Evolutionary conservation across 2,329 filamentous ascomycete species (phyloP).

Genomic region (Colletotrichum plurivorum): DNA sequence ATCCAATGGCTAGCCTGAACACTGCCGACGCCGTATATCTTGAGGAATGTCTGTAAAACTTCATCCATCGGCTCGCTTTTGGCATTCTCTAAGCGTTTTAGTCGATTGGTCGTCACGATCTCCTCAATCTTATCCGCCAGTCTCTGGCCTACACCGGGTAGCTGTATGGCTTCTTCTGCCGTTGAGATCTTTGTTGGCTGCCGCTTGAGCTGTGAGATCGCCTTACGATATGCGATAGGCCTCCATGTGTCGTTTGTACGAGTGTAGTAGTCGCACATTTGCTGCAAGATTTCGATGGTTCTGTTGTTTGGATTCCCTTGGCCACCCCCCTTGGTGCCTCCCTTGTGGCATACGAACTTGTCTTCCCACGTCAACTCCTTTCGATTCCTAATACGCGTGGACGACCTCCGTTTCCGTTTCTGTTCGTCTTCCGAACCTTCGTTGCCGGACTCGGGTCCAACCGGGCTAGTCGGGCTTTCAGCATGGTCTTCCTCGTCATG

Average conservation of each 20-base stretch:
- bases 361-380: slow-evolving; percentile 59
- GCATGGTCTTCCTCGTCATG: slow-evolving; percentile 62
- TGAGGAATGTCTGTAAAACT: slow-evolving; percentile 78
- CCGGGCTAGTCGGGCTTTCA: slow-evolving; percentile 41
- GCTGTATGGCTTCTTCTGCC: slow-evolving; percentile 75
- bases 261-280: slow-evolving; percentile 85
- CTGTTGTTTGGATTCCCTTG: slow-evolving; percentile 77
- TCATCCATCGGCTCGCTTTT: slow-evolving; percentile 76
- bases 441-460: slow-evolving; percentile 40
- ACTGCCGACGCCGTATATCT: slow-evolving; percentile 84
- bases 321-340: slow-evolving; percentile 60
- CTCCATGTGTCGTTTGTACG: slow-evolving; percentile 85
- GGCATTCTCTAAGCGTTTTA: slow-evolving; percentile 80
- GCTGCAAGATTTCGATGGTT: slow-evolving; percentile 82
- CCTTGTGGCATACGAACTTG: slow-evolving; percentile 68
- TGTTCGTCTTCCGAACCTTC: slow-evolving; percentile 47
- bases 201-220: slow-evolving; percentile 78
- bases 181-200: slow-evolving; percentile 76
- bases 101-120: slow-evolving; percentile 80
- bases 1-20: slow-evolving; percentile 82
- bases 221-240: slow-evolving; percentile 81
- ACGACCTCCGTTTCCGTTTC: slow-evolving; percentile 44
- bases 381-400: slow-evolving; percentile 39
- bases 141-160: slow-evolving; percentile 79
- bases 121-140: slow-evolving; percentile 91